Base-by-base conservation (phyloP, 148 eudicot genomes). In the Rhododendron williamsianum region DNA sequence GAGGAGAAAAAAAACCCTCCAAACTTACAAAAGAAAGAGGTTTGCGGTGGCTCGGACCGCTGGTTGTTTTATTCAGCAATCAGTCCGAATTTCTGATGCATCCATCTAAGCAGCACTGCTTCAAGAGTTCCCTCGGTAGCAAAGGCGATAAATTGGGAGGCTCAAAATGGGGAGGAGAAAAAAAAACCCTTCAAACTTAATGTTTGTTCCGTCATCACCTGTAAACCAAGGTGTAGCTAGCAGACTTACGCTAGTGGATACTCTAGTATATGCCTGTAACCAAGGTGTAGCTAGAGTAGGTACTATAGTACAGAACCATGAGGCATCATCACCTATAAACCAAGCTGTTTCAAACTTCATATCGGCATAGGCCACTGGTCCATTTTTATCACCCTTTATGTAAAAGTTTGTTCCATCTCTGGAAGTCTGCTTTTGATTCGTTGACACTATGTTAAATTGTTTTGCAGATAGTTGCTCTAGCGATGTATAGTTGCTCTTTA, bases 241-340 rank as follows among this genome's bases (percentile, higher is more conserved):
- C 63, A 93, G 99, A 86, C 99, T 97, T 80, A 95, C 98, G 85
- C 99, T 97, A 87, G 98, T 98, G 8, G 99, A 97, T 92, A 97
- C 99, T 85, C 89, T 97, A 91, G 93, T 97, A n/a, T 97, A 95
- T 92, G 94, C 99, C 60, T 97, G 98, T 91, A 93, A 94, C 88
- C 98, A 97, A 91, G 98, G 98, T 85, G 99, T 93, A 71, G 98
- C 45, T 41, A 6, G 7, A 95, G 8, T 95, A 94, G 99, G 99
- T 97, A 94, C 81, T 6, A 7, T 35, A 56, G 25, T 9, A 30
- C 25, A 33, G 46, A 38, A 52, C 25, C 21, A 12, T 25, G 11
- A 69, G 74, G 36, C 72, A 33, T n/a, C 67, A 9, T 19, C 27
- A n/a, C 30, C 16, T 27, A 8, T n/a, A 9, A 27, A 16, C 1